Evolutionary conservation across 2,329 filamentous ascomycete genomes (phyloP), one percentile per base, ranked within the genome.

Genomic region (Xylariaceae sp.): DNA sequence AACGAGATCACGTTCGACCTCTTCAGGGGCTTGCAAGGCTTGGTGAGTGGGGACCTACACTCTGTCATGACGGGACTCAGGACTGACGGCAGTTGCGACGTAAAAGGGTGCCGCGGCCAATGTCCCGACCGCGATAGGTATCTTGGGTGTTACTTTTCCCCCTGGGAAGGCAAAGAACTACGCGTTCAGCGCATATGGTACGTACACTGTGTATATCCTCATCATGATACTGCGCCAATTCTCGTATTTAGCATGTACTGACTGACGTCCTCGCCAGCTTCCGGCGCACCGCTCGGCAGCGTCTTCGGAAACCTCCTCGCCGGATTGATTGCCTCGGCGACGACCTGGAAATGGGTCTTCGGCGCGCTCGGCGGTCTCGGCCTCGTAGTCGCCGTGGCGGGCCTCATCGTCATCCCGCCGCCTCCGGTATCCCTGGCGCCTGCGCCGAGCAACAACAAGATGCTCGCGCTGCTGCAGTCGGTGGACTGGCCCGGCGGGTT

Each of bases 151-250:
- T 2, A 83, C 78, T 0, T 85, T 85, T 38, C 73, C 74, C 1
- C 79, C 80, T 0, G 78, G 81, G 0, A 79, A 76, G 47, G 75
- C 79, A 3, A 85, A 84, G 60, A 85, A 83, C 50, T 83, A 83
- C 54, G 80, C 81, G 1, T 85, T 86, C 49, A 76, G 74, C 26
- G 69, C 72, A 15, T 84, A 82, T 41, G 71, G 70, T 72, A 54
- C n/a, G n/a, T n/a, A n/a, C n/a, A n/a, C n/a, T n/a, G n/a, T n/a
- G n/a, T n/a, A n/a, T 40, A 63, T 38, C 12, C 5, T 28, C 30
- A 3, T 16, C 28, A 17, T 3, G 9, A 36, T 16, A 26, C 23
- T n/a, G n/a, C 21, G 11, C 17, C 19, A 15, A 2, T 18, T 7
- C 13, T 8, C 13, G 26, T 18, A 5, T 26, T n/a, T 15, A 9